Evolutionary conservation across 2,329 filamentous ascomycete species (phyloP), one percentile per base, ranked within the genome.

Genomic region (Teratosphaeria viscida): DNA sequence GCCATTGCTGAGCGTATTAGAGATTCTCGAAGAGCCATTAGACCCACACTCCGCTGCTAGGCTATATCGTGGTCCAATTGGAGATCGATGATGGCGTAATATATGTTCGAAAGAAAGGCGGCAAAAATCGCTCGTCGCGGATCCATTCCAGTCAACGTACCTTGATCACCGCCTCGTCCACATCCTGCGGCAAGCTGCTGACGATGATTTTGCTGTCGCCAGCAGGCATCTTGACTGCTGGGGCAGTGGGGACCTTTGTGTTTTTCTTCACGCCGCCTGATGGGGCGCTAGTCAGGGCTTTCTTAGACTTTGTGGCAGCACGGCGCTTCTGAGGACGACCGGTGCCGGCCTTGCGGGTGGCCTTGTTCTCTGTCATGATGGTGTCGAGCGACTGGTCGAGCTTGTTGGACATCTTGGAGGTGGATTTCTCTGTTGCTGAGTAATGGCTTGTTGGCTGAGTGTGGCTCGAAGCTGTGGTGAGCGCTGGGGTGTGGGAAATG

Each of bases 161-260:
- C 94, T 99, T 97, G 81, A 99, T 95, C 86, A 95, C 90, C 80
- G 80, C 81, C 84, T 97, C 92, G 79, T 86, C 90, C 77, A 99
- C 91, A 85, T 99, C 94, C 81, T 87, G 86, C 76, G 94, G 94
- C 90, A 99, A 84, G 81, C 95, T 95, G 87, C 90, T 96, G 79
- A 99, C 92, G 77, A 96, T 89, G 79, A 97, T 92, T 81, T 96
- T 97, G 82, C 90, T 95, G 68, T 95, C 90, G 71, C 85, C 85
- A 70, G 80, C 79, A 62, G 78, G 75, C 66, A 80, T 77, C 55
- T 39, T 39, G 73, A 86, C 88, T 68, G 84, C 82, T 63, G 89
- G 84, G 77, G 76, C 68, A 11, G 74, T 68, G 54, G 79, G 77
- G 62, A 78, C 76, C 70, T 87, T 88, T 39, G 66, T 64, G 61